Percentiles rank a stretch among this genome's conserved stretches.
Evolutionary conservation across 1,284 basidiomycete genomes (phyloP).

Genomic region (Phellinidium pouzarii): DNA sequence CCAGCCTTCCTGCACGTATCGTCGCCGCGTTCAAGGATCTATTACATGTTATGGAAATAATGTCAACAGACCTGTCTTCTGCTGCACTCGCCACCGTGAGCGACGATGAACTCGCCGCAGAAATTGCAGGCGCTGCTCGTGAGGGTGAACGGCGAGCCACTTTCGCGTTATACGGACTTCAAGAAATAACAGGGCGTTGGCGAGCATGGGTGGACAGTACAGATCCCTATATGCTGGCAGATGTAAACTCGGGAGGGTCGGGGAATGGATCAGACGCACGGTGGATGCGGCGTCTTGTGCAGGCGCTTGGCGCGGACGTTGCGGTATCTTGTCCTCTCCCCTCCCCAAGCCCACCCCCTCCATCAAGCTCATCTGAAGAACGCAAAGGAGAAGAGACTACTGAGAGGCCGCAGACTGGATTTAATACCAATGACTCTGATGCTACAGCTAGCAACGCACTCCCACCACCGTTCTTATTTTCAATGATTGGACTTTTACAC

Average conservation of each 20-base stretch:
- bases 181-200: slow-evolving; percentile 33
- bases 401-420: too few relatives aligned
- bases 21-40: slow-evolving; percentile 40
- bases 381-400: too few relatives aligned
- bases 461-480: slow-evolving; percentile 58
- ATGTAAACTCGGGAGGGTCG: slow-evolving; percentile 17
- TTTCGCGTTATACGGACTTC: slow-evolving; percentile 42
- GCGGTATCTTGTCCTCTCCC: slow-evolving; percentile 42
- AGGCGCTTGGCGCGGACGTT: slow-evolving; percentile 37
- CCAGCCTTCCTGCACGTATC: slow-evolving; percentile 23
- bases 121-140: slow-evolving; percentile 45
- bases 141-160: slow-evolving; percentile 46
- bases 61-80: slow-evolving; percentile 59
- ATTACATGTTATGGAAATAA: slow-evolving; percentile 44
- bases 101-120: slow-evolving; percentile 45
- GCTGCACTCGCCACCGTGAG: slow-evolving; percentile 54
- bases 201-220: slow-evolving; percentile 29
- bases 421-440: background rate
- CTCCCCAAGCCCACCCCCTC: slow-evolving; percentile 18
- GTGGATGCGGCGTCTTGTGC: slow-evolving; percentile 44
- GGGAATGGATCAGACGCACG: background rate
- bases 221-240: slow-evolving; percentile 19
- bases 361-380: background rate
- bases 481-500: slow-evolving; percentile 43
- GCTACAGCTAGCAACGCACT: slow-evolving; percentile 33